These are phyloP conservation scores for Syncephalastrum sp. DNA, from an alignment of 371 early-diverging fungal genomes.

Conservation along the genomic window DNA sequence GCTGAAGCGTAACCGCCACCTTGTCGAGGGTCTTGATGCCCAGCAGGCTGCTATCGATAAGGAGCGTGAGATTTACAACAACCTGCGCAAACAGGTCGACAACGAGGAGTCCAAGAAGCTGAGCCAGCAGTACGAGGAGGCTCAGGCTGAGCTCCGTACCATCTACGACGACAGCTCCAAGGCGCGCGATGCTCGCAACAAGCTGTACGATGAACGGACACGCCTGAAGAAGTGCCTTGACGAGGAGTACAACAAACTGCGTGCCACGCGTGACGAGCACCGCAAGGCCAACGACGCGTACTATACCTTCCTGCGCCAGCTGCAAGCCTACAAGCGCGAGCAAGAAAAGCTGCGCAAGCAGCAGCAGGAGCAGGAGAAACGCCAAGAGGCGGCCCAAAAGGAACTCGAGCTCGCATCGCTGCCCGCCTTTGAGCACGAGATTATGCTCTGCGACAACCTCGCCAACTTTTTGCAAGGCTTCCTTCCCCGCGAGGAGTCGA, in stretches of 20 bases:
- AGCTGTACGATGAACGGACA: constrained; percentile 76
- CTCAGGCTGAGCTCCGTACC: constrained; percentile 67
- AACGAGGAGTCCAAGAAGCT: constrained; percentile 63
- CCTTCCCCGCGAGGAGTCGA: constrained; percentile 9
- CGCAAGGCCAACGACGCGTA: constrained; percentile 77
- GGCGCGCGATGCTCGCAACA: constrained; percentile 63
- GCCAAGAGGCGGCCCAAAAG: constrained; percentile 61
- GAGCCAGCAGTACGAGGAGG: constrained; percentile 64
- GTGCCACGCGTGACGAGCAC: constrained; percentile 68
- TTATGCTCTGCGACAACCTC: constrained; percentile 76
- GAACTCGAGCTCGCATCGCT: constrained; percentile 86
- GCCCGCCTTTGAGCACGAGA: constrained; percentile 88
- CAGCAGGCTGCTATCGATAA: constrained; percentile 72
- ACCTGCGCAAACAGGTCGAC: constrained; percentile 66
- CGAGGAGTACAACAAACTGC: constrained; percentile 65
- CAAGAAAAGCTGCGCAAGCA: constrained; percentile 65
- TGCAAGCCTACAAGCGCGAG: constrained; percentile 65
- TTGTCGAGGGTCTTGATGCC: constrained; percentile 66
- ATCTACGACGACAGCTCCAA: constrained; percentile 62
- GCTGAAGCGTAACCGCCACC: constrained; percentile 78
- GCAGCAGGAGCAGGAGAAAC: constrained; percentile 66
- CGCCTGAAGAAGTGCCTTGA: constrained; percentile 72
- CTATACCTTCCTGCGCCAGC: constrained; percentile 73
- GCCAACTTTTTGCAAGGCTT: constrained; percentile 67
- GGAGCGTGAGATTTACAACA: constrained; percentile 67